A percentile compares a stretch with the other conserved stretches of the same genome.
Evolutionary conservation across 2,329 filamentous ascomycete species (phyloP).

Genomic region (Elsinoe batatas): DNA sequence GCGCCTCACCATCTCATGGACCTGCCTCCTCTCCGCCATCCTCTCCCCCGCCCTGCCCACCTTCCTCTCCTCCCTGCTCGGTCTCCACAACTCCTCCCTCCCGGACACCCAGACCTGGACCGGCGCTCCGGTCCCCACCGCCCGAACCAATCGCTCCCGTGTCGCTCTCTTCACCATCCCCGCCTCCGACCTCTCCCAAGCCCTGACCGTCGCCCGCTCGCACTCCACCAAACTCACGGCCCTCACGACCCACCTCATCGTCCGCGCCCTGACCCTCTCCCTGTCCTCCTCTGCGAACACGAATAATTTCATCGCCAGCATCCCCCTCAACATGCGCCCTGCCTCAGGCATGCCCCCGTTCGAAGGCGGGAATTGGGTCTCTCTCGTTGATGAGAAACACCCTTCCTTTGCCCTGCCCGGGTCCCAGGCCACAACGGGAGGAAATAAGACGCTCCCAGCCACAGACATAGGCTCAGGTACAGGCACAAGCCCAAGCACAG

Average conservation of each 20-base stretch:
- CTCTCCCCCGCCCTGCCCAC: constrained; percentile 31
- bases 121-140: constrained; percentile 8
- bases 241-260: constrained; percentile 32
- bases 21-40: constrained; percentile 34
- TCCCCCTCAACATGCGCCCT: constrained; percentile 35
- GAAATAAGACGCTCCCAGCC: too few relatives aligned
- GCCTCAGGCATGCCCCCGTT: constrained; percentile 23
- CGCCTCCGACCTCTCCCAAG: constrained; percentile 20
- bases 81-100: constrained; percentile 23
- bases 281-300: constrained; percentile 13
- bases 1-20: constrained; percentile 36
- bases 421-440: constrained; percentile 13
- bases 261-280: constrained; percentile 26
- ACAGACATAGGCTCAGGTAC: neutral
- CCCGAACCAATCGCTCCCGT: neutral
- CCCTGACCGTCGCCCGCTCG: constrained; percentile 24
- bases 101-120: constrained; percentile 25
- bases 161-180: constrained; percentile 28
- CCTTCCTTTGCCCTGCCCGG: constrained; percentile 17
- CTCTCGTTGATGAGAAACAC: constrained; percentile 23
- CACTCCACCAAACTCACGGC: constrained; percentile 35
- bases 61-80: constrained; percentile 26
- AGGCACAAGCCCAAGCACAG: neutral
- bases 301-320: constrained; percentile 31
- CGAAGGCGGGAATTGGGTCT: constrained; percentile 28